Conservation (phyloP, 2,329 filamentous ascomycete genomes). For the Aphanoascus verrucosus region DNA sequence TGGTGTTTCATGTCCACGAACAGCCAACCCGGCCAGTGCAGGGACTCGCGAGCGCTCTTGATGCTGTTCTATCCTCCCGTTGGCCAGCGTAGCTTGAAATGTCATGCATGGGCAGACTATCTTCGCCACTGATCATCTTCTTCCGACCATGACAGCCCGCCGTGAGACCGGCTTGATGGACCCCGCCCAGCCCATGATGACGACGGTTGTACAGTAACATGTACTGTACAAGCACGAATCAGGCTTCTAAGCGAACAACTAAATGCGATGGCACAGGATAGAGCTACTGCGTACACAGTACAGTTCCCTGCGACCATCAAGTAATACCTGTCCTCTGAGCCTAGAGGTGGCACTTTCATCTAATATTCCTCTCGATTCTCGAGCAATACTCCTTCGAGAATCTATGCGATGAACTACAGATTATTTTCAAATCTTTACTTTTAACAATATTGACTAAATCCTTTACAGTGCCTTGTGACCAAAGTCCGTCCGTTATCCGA, state of each 20-base stretch:
- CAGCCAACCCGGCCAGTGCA: background rate
- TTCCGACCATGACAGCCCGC: background rate
- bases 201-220: background rate
- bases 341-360: background rate
- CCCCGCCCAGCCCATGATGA: background rate
- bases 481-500: background rate
- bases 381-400: background rate
- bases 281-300: background rate
- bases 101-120: background rate
- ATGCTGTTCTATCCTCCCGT: background rate
- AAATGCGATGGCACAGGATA: background rate
- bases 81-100: background rate
- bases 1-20: slow-evolving; percentile 4
- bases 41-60: background rate
- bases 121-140: background rate
- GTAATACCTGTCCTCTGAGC: background rate
- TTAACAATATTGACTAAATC: background rate
- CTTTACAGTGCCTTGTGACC: background rate
- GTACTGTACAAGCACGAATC: background rate
- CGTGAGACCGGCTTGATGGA: background rate
- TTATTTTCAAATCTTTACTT: background rate
- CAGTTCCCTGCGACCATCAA: background rate
- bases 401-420: background rate
- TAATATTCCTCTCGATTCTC: background rate
- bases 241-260: background rate